Evolutionary conservation across 108 stramenopile species (phyloP).

Genomic region (Conticribra guillardii): DNA sequence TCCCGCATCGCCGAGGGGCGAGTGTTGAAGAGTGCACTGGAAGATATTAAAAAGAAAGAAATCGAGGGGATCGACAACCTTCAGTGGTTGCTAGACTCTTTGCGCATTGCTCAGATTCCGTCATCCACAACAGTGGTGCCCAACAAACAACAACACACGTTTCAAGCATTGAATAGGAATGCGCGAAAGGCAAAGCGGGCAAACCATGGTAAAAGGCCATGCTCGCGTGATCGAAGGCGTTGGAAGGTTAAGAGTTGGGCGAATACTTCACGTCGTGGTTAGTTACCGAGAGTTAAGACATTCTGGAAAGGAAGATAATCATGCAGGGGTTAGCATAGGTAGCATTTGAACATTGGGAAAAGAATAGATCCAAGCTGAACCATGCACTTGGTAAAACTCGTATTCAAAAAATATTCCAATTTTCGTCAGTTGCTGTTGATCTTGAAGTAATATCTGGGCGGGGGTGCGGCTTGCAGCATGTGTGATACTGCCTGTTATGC

Average conservation of each 20-base stretch:
- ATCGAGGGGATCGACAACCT: conserved; percentile 32
- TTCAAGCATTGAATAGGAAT: conserved; percentile 73
- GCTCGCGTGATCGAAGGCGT: conserved; percentile 63
- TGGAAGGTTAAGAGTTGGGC: conserved; percentile 52
- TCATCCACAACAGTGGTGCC: background rate
- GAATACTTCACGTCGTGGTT: conserved; percentile 46
- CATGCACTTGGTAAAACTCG: no score
- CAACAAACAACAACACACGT: conserved; percentile 18
- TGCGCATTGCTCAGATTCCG: conserved; percentile 32
- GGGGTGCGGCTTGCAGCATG: no score
- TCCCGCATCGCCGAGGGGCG: conserved; percentile 1
- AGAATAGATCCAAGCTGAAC: background rate
- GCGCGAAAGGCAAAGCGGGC: conserved; percentile 67
- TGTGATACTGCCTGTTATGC: no score
- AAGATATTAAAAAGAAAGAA: conserved; percentile 25
- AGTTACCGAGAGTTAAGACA: background rate
- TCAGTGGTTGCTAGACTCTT: conserved; percentile 38
- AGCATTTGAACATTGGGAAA: background rate
- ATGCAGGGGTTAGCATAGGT: background rate
- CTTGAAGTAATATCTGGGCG: no score
- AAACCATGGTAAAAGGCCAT: conserved; percentile 73
- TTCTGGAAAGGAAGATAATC: background rate
- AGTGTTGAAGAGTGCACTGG: conserved; percentile 22
- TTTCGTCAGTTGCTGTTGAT: no score
- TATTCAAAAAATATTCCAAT: no score